Conservation (phyloP, 257 asterid species). For the Solanum sparsipilum region DNA sequence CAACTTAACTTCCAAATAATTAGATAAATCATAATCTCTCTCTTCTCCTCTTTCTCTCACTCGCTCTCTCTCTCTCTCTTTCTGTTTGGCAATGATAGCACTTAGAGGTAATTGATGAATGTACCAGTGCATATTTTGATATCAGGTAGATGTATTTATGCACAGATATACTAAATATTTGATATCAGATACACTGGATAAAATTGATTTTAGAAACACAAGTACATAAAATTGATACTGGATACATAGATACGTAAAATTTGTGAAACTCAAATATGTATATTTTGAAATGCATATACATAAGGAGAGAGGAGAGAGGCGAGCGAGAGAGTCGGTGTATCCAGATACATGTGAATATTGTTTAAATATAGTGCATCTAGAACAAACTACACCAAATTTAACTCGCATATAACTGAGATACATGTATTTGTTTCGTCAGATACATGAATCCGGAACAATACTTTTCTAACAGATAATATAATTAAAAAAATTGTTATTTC, state of each 20-base stretch:
- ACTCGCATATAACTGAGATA: not conserved
- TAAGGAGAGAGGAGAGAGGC: not conserved
- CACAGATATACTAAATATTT: no score
- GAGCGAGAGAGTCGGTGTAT: not conserved
- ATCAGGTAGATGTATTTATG: no score
- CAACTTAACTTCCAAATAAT: not conserved
- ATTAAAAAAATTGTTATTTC: no score
- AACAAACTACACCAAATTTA: not conserved
- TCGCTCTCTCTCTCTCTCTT: not conserved
- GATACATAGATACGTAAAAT: no score
- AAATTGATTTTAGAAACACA: no score
- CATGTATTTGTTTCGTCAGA: not conserved
- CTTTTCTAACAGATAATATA: no score
- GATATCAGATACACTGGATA: no score
- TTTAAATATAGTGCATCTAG: no score
- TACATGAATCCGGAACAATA: not conserved
- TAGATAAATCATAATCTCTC: not conserved
- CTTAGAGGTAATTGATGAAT: not conserved
- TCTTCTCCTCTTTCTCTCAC: not conserved
- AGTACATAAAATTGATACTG: no score
- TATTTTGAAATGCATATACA: no score
- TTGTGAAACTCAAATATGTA: no score
- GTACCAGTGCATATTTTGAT: no score
- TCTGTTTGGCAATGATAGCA: not conserved
- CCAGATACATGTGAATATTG: not conserved